Percentiles rank a stretch among this genome's conserved stretches.
Evolutionary conservation across 768 basidiomycete species (phyloP).

Genomic region (Dacryopinax primogenitus): DNA sequence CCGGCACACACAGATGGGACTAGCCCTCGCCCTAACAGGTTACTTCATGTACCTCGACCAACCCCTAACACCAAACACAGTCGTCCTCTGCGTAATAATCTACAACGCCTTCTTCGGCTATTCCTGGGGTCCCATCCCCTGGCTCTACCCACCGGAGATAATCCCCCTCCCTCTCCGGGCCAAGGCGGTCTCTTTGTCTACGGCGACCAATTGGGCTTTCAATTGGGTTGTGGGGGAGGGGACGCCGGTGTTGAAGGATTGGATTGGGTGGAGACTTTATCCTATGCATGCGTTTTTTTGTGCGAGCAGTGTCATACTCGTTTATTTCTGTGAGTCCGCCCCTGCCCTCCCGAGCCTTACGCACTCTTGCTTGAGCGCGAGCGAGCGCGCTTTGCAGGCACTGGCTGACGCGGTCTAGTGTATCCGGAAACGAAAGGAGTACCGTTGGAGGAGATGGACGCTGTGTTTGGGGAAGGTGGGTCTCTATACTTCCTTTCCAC

Average conservation of each 20-base stretch:
- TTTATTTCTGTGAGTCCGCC: constrained; percentile 56
- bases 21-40: constrained; percentile 65
- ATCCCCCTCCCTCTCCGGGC: constrained; percentile 81
- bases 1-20: constrained; percentile 50
- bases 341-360: too few species aligned
- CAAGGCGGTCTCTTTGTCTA: constrained; percentile 91
- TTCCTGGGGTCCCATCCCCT: constrained; percentile 80
- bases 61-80: constrained; percentile 69
- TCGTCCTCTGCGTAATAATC: constrained; percentile 76
- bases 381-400: too few species aligned
- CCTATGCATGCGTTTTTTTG: constrained; percentile 95
- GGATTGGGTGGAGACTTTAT: constrained; percentile 82
- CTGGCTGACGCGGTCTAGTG: constrained; percentile 32
- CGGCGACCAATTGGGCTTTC: constrained; percentile 67
- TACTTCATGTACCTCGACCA: constrained; percentile 92
- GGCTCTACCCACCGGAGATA: constrained; percentile 87
- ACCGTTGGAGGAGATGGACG: constrained; percentile 26
- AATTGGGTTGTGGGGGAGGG: constrained; percentile 81
- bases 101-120: constrained; percentile 93
- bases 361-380: too few species aligned
- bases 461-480: constrained; percentile 37
- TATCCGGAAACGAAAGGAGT: constrained; percentile 32
- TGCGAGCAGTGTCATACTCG: constrained; percentile 69
- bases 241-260: constrained; percentile 76
- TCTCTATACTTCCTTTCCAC: too few species aligned